A percentile compares a stretch with the other conserved stretches of the same genome.
Conservation (phyloP, 345 rosid species). For the Moricandia moricandioides region DNA sequence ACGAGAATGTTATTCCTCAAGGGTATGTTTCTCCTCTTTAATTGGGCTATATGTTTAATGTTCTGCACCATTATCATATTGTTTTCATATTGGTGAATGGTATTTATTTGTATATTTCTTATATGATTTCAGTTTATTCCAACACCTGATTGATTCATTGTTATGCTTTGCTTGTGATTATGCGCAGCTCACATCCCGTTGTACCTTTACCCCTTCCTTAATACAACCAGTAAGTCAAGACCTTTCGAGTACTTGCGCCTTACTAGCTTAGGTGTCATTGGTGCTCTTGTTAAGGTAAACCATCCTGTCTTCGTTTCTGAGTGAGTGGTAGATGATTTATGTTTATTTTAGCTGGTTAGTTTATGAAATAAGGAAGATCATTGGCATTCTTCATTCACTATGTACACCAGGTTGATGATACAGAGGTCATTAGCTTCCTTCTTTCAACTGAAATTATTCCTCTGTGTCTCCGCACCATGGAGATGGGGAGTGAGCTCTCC, state of each 20-base stretch:
- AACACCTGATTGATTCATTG: background rate
- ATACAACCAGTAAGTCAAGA: conserved; percentile 93
- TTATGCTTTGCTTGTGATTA: background rate
- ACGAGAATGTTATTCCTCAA: conserved; percentile 90
- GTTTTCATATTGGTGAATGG: background rate
- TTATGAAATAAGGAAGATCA: background rate
- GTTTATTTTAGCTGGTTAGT: conserved; percentile 11
- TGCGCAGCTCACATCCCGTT: conserved; percentile 92
- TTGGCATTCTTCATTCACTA: background rate
- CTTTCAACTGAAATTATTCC: conserved; percentile 95
- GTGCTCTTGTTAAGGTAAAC: conserved; percentile 94
- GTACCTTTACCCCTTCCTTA: conserved; percentile 90
- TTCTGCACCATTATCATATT: background rate
- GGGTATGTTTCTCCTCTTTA: conserved; percentile 48
- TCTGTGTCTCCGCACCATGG: conserved; percentile 93
- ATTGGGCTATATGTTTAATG: background rate
- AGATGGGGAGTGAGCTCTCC: conserved; percentile 96
- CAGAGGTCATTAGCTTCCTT: conserved; percentile 95
- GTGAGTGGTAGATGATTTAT: background rate
- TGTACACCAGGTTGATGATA: conserved; percentile 79
- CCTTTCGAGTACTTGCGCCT: conserved; percentile 95
- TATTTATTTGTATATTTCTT: background rate
- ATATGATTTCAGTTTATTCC: background rate
- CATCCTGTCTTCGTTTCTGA: background rate
- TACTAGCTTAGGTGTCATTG: conserved; percentile 97